Percentiles rank a stretch among this genome's conserved stretches.
Conservation (phyloP, 306 rosid genomes). For the Fagus sylvatica region DNA sequence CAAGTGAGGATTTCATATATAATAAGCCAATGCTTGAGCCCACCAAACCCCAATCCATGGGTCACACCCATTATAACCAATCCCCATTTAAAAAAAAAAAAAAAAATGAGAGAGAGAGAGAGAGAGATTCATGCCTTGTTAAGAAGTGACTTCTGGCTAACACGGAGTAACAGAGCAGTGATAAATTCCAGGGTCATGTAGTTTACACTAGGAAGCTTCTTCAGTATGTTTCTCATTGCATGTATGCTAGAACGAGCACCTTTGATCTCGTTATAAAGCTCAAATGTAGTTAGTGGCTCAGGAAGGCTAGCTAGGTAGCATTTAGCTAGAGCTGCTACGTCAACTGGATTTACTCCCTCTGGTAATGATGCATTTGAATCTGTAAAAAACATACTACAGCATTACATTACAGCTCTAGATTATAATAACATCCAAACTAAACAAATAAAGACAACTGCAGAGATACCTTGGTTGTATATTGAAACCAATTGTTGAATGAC, state of each 20-base stretch:
- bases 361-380: constrained; percentile 76
- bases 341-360: constrained; percentile 77
- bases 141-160: constrained; percentile 85
- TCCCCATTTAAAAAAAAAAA: constrained; percentile 7
- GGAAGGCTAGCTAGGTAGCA: constrained; percentile 96
- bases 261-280: constrained; percentile 75
- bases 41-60: not conserved
- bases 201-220: constrained; percentile 81
- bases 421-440: constrained; percentile 21
- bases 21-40: not conserved
- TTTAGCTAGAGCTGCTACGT: constrained; percentile 81
- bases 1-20: not conserved
- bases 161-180: constrained; percentile 81
- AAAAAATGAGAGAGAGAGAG: constrained; percentile 16
- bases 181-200: constrained; percentile 90
- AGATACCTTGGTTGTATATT: constrained; percentile 80
- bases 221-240: constrained; percentile 73
- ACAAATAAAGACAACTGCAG: constrained; percentile 23
- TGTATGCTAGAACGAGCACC: constrained; percentile 71
- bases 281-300: constrained; percentile 81
- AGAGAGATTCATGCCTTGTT: constrained; percentile 65
- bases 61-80: not conserved
- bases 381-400: constrained; percentile 31
- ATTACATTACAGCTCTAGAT: constrained; percentile 8
- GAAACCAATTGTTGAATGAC: constrained; percentile 83